Percentiles rank a stretch among this genome's conserved stretches.
Evolutionary conservation across 805 yeast genomes (phyloP).

Genomic region (Schizosaccharomyces cryophilus): DNA sequence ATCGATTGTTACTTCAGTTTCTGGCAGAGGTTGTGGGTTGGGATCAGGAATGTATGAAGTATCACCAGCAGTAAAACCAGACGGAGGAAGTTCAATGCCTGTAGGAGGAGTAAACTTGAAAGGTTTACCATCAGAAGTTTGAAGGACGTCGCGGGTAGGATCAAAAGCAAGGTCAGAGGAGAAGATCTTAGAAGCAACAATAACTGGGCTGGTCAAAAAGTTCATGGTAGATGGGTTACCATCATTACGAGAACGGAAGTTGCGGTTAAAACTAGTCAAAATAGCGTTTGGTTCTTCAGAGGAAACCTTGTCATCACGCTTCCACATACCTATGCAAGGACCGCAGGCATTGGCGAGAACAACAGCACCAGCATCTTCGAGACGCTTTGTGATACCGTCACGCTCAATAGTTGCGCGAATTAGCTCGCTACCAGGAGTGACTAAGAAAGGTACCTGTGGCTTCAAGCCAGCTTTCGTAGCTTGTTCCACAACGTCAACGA

Average conservation of each 20-base stretch:
- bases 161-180: conserved; percentile 92
- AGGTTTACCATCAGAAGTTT: conserved; percentile 70
- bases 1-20: conserved; percentile 48
- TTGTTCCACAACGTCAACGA: conserved; percentile 74
- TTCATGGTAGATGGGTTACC: conserved; percentile 96
- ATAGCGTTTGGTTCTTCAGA: conserved; percentile 64
- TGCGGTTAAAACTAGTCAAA: conserved; percentile 92
- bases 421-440: conserved; percentile 96
- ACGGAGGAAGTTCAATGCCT: conserved; percentile 73
- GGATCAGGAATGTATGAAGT: conserved; percentile 85
- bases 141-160: conserved; percentile 76
- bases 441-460: conserved; percentile 76
- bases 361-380: conserved; percentile 76
- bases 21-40: conserved; percentile 51
- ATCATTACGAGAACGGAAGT: conserved; percentile 92
- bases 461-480: conserved; percentile 80
- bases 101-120: conserved; percentile 69
- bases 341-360: conserved; percentile 97
- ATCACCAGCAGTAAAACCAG: conserved; percentile 81
- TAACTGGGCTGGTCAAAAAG: conserved; percentile 84
- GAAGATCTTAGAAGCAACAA: conserved; percentile 83
- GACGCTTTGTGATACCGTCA: conserved; percentile 76
- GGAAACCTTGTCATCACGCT: conserved; percentile 27
- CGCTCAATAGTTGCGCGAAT: conserved; percentile 93
- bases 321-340: conserved; percentile 99